phyloP scores from a whole-genome alignment of 352 stramenopile species.

The Phytopythium cucurbitacearum region DNA sequence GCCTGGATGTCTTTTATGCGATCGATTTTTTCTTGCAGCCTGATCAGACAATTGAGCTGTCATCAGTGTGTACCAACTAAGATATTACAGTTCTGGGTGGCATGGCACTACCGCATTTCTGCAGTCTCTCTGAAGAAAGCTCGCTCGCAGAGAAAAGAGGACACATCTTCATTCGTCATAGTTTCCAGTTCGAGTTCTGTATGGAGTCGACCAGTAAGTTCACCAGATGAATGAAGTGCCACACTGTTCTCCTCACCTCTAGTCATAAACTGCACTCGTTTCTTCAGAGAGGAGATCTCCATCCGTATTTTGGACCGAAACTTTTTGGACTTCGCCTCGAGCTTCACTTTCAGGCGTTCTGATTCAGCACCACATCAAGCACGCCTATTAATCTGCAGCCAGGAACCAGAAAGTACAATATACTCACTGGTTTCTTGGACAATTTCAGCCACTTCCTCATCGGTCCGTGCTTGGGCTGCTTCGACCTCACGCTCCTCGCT shows the following conservation, averaged over 20 bases:
- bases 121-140: neutral
- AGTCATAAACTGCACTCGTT: slow-evolving; percentile 27
- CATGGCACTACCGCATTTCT: neutral
- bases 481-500: slow-evolving; percentile 34
- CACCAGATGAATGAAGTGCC: neutral
- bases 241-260: slow-evolving; percentile 13
- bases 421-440: slow-evolving; percentile 33
- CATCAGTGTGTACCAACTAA: neutral
- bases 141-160: slow-evolving; percentile 3
- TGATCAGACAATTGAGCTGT: neutral
- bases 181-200: slow-evolving; percentile 6
- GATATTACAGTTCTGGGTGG: no score
- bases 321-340: slow-evolving; percentile 43
- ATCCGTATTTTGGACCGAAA: slow-evolving; percentile 39
- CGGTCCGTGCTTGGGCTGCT: slow-evolving; percentile 21
- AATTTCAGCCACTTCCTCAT: slow-evolving; percentile 23
- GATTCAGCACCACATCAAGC: neutral
- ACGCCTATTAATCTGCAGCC: neutral
- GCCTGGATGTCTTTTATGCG: neutral
- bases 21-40: neutral
- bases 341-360: slow-evolving; percentile 32
- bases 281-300: slow-evolving; percentile 37
- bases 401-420: neutral
- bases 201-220: neutral
- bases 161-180: slow-evolving; percentile 6